Evolutionary conservation across 176 grass and related monocot genomes (phyloP).

Genomic region (Bothriochloa decipiens): DNA sequence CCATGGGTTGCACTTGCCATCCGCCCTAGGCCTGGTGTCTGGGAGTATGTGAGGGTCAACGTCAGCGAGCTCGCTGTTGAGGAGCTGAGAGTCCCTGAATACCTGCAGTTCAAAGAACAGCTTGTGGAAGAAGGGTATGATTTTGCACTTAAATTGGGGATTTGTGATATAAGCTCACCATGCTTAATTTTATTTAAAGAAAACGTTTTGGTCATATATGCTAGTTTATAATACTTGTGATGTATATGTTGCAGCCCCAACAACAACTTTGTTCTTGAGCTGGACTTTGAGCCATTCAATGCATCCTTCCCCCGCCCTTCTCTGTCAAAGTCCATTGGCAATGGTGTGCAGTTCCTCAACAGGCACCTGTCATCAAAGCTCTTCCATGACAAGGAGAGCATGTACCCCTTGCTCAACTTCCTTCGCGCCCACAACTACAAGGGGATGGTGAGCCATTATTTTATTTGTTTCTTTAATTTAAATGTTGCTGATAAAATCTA

Average conservation of each 20-base stretch:
- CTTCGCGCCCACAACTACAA: constrained; percentile 94
- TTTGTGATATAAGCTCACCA: background rate
- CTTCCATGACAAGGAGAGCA: constrained; percentile 95
- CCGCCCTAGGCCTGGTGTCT: constrained; percentile 91
- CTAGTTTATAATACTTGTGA: background rate
- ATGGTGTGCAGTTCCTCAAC: constrained; percentile 99
- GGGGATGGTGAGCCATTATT: constrained; percentile 76
- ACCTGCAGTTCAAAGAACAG: constrained; percentile 98
- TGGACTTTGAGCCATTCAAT: constrained; percentile 99
- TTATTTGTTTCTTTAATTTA: constrained; percentile 1
- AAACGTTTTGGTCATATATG: background rate
- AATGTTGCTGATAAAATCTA: background rate
- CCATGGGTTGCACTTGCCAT: constrained; percentile 94
- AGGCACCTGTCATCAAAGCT: constrained; percentile 95
- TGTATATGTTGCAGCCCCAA: constrained; percentile 42
- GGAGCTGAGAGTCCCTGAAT: constrained; percentile 87
- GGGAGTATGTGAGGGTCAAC: constrained; percentile 86
- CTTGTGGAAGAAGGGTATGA: constrained; percentile 80
- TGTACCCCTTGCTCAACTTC: constrained; percentile 97
- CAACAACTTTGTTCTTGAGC: constrained; percentile 82
- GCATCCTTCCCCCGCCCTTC: constrained; percentile 93
- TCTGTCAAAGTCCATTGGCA: constrained; percentile 94
- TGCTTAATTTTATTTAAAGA: too few species aligned
- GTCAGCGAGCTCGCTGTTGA: constrained; percentile 90
- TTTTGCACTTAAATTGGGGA: background rate